phyloP scores from a whole-genome alignment of 352 stramenopile species.

The Pythium biforme region DNA sequence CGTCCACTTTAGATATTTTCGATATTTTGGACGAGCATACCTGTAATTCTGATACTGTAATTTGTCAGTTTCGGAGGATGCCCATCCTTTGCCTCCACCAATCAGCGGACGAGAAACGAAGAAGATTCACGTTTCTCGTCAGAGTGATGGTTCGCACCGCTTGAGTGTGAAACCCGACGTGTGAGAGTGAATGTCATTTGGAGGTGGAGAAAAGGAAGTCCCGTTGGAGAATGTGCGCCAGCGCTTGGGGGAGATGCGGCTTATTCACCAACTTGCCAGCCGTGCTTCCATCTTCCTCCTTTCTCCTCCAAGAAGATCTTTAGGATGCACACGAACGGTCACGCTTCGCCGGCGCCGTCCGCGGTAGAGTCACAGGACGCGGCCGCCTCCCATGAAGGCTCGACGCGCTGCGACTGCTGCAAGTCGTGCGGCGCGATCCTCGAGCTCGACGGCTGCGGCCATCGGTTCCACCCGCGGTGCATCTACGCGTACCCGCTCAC shows the following conservation, averaged over 20 bases:
- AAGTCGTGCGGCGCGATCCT: conserved; percentile 69
- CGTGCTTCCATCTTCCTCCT: background rate
- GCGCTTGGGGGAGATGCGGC: conserved; percentile 10
- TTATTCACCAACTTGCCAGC: conserved; percentile 38
- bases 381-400: conserved; percentile 31
- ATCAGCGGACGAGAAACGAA: conserved; percentile 24
- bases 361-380: background rate
- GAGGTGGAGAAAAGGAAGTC: background rate
- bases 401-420: conserved; percentile 68
- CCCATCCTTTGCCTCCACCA: conserved; percentile 9
- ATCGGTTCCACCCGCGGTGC: conserved; percentile 77
- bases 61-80: conserved; percentile 8
- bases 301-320: background rate
- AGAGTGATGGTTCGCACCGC: conserved; percentile 35
- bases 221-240: too few relatives aligned
- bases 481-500: conserved; percentile 66
- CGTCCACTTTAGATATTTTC: conserved; percentile 2
- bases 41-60: background rate
- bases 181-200: conserved; percentile 5
- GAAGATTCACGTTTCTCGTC: conserved; percentile 27
- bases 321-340: conserved; percentile 23
- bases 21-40: background rate
- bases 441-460: conserved; percentile 63
- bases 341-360: conserved; percentile 7
- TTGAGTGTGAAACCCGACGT: conserved; percentile 8